Evolutionary conservation across 441 rosid genomes (phyloP), one percentile per base, ranked within the genome.

Genomic region (Adansonia grandidieri): DNA sequence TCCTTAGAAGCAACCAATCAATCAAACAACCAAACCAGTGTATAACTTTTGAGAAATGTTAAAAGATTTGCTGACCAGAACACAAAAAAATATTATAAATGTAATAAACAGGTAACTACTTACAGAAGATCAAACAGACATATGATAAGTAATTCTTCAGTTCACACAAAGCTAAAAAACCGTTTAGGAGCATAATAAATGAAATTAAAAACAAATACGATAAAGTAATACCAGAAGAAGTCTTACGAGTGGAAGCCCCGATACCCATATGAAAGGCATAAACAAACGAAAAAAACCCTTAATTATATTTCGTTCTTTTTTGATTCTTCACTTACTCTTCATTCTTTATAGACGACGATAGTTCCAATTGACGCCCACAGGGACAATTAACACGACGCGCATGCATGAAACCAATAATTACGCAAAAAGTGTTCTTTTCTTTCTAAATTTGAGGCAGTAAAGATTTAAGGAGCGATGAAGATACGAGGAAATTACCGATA

Each of bases 401-500:
- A 57, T 11, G 58, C 69, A 47, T 9, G 75, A 13, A 66, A 11
- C 58, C 13, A 68, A 80, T 56, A 56, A 40, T 73, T 19, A 61
- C 24, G 15, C 61, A 44, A 65, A 40, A 65, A 65, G n/a, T 37
- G 7, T 3, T 10, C 9, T 42, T 24, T 4, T 4, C 14, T 61
- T 5, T 14, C n/a, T 5, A 7, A 1, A 14, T 15, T 65, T 65
- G 57, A 48, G 45, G 37, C 70, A 10, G 69, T 37, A 64, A 65
- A n/a, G 22, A n/a, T 37, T 6, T 1, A 61, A 61, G 64, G 47
- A 44, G 47, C 47, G 51, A 37, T 37, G 42, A 48, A 40, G 42
- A 13, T 58, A 60, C 11, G 20, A 70, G 44, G 63, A 24, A 75
- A 56, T 74, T 89, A 94, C 98, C 96, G 74, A 94, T 86, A 80